Conservation (phyloP, 108 stramenopile species). For the Parietichytrium sp. region DNA sequence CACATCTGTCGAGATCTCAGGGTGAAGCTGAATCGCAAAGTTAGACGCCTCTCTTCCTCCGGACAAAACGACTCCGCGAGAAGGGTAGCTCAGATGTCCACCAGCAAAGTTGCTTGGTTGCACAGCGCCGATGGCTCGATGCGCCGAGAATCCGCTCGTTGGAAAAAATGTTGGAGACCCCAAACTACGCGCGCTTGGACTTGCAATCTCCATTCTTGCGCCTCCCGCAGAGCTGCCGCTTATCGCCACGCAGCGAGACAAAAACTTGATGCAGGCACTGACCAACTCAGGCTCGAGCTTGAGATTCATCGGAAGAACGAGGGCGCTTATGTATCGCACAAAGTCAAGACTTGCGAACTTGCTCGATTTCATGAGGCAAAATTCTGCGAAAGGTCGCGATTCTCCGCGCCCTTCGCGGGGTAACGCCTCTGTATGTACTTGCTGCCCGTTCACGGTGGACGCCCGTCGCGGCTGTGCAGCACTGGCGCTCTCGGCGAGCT, state of each 20-base stretch:
- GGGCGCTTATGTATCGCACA: constrained; percentile 16
- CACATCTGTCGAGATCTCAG: neutral
- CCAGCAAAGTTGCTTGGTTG: too few relatives aligned
- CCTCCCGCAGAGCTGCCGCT: neutral
- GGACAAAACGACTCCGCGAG: neutral
- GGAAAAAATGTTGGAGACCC: too few relatives aligned
- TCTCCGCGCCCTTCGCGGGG: too few relatives aligned
- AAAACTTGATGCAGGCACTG: neutral
- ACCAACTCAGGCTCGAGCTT: constrained; percentile 20
- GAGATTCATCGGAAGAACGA: constrained; percentile 16
- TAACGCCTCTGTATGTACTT: too few relatives aligned
- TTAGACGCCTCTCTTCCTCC: neutral
- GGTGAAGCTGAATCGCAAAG: neutral
- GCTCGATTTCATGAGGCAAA: neutral
- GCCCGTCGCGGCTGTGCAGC: too few relatives aligned
- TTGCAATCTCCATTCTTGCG: neutral
- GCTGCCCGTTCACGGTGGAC: too few relatives aligned
- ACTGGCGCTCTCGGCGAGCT: too few relatives aligned
- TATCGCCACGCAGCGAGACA: neutral
- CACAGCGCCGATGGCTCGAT: neutral
- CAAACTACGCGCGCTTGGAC: neutral
- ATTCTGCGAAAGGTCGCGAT: constrained; percentile 31
- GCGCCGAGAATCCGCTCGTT: neutral
- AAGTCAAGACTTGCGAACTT: constrained; percentile 26
- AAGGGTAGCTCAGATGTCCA: too few relatives aligned